phyloP scores from a whole-genome alignment of 192 early-diverging fungal species.

The Umbelopsis ramanniana region DNA sequence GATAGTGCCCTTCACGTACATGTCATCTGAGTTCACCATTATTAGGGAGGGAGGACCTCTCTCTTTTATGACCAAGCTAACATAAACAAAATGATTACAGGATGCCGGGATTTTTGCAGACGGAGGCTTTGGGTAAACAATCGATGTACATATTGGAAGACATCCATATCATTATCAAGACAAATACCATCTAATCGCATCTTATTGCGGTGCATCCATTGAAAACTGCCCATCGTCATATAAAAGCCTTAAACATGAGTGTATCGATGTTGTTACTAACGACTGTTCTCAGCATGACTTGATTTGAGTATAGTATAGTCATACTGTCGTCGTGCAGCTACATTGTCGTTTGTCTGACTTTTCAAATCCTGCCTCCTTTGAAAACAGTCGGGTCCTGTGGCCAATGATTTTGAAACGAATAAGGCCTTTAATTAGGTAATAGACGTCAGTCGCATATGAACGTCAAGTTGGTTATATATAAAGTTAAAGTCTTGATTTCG shows the following conservation, averaged over 20 bases:
- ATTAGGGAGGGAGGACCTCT: constrained; percentile 1
- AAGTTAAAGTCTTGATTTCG: background rate
- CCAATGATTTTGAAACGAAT: constrained; percentile 11
- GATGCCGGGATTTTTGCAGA: background rate
- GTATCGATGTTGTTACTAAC: background rate
- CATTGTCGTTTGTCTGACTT: background rate
- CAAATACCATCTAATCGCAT: too few relatives aligned
- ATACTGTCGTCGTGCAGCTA: background rate
- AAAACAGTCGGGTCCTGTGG: constrained; percentile 3
- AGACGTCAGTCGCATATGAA: constrained; percentile 5
- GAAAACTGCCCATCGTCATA: too few relatives aligned
- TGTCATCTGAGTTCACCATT: background rate
- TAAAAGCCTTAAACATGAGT: background rate
- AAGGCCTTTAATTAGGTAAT: background rate
- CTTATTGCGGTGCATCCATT: too few relatives aligned
- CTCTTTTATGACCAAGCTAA: background rate
- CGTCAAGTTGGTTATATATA: constrained; percentile 7
- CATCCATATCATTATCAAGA: too few relatives aligned
- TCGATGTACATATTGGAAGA: background rate
- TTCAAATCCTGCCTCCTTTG: constrained; percentile 2
- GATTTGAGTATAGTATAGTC: background rate
- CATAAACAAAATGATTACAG: background rate
- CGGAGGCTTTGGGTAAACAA: background rate
- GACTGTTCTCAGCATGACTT: background rate
- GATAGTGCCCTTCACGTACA: background rate